Conservation (phyloP, 345 rosid species). For the Durio zibethinus region DNA sequence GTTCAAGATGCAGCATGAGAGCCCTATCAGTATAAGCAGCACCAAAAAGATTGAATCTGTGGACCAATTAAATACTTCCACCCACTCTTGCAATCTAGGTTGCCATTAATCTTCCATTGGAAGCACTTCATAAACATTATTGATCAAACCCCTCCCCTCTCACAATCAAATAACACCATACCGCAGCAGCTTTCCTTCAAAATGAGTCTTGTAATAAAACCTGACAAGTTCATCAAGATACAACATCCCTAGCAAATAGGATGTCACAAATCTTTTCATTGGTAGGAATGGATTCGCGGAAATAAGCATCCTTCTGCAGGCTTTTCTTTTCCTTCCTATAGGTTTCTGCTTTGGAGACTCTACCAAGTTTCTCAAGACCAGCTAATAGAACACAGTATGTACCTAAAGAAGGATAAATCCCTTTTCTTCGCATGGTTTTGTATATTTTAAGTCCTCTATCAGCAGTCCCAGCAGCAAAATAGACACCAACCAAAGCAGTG, state of each 20-base stretch:
- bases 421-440: slow-evolving; percentile 51
- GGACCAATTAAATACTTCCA: not conserved
- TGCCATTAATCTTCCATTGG: not conserved
- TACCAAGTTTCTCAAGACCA: slow-evolving; percentile 63
- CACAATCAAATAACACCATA: not conserved
- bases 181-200: not conserved
- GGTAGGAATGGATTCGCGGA: slow-evolving; percentile 25
- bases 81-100: not conserved
- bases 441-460: slow-evolving; percentile 64
- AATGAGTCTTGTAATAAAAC: not conserved
- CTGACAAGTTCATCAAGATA: slow-evolving; percentile 10
- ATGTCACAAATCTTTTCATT: slow-evolving; percentile 73
- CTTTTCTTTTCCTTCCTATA: slow-evolving; percentile 62
- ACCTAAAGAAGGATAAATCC: slow-evolving; percentile 56
- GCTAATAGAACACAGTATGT: slow-evolving; percentile 61
- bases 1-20: not conserved
- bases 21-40: not conserved
- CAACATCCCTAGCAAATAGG: slow-evolving; percentile 43
- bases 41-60: not conserved
- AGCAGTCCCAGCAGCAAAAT: slow-evolving; percentile 68
- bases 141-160: too few species aligned
- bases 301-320: slow-evolving; percentile 29
- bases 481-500: slow-evolving; percentile 63
- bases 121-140: not conserved
- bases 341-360: slow-evolving; percentile 38